A percentile compares a stretch with the other conserved stretches of the same genome.
Evolutionary conservation across 2,329 filamentous ascomycete genomes (phyloP).

Genomic region (Clathrospora elynae): DNA sequence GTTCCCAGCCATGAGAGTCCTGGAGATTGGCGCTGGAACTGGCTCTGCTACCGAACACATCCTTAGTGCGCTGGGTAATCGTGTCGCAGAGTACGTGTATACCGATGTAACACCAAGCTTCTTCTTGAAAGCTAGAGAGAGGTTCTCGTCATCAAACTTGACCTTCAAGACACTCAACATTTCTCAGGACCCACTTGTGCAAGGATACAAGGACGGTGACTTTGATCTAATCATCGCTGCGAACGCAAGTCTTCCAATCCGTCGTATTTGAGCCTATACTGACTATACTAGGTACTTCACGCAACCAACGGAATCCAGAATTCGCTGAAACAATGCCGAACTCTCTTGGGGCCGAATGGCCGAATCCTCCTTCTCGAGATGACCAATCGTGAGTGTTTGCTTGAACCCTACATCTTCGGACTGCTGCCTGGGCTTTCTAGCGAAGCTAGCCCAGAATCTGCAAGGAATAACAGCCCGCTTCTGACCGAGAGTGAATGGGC

Average conservation of each 20-base stretch:
- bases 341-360: too few species aligned
- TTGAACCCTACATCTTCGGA: too few species aligned
- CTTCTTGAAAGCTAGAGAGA: slow-evolving; percentile 6
- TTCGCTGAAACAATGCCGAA: too few species aligned
- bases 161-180: slow-evolving; percentile 16
- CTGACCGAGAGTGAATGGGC: too few species aligned
- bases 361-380: too few species aligned
- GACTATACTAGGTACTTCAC: too few species aligned
- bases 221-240: slow-evolving; percentile 25
- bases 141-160: slow-evolving; percentile 1
- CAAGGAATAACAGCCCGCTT: too few species aligned
- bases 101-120: slow-evolving; percentile 21
- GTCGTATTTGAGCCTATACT: neutral
- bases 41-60: slow-evolving; percentile 2
- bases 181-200: slow-evolving; percentile 5
- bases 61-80: neutral
- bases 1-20: slow-evolving; percentile 2
- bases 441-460: too few species aligned
- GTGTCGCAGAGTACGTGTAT: slow-evolving; percentile 15
- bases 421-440: too few species aligned
- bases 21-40: slow-evolving; percentile 11
- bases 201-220: slow-evolving; percentile 15
- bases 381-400: too few species aligned
- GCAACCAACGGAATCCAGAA: too few species aligned
- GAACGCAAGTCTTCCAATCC: slow-evolving; percentile 1